Evolutionary conservation across 2,329 filamentous ascomycete species (phyloP), one percentile per base, ranked within the genome.

Genomic region (Xylariaceae sp.): DNA sequence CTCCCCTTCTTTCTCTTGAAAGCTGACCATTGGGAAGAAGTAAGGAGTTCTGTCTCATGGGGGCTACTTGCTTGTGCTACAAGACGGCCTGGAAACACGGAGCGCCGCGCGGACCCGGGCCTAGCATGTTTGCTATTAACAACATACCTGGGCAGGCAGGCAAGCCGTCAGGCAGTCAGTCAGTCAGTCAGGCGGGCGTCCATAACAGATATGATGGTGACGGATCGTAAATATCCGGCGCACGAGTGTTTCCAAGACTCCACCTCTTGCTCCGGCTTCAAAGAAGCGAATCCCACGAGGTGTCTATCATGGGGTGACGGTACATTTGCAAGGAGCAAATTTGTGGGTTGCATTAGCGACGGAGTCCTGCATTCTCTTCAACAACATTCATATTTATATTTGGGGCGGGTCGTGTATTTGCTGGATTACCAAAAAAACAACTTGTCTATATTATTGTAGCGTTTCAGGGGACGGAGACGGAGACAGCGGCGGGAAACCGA

Each of bases 101-200:
- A 61, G 66, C 2, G 69, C 66, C 9, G 68, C 66, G 6, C 68
- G 69, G 17, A 11, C 65, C 68, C 18, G 64, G 67, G 8, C 64
- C 60, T 4, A 37, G 54, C 53, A 65, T 65, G 18, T 61, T 59
- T 7, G 53, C 23, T 30, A 4, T 30, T 30, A 30, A 30, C 23
- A 2, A 18, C 17, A 18, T 30, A 30, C 23, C 4, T 30, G 23
- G 23, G 23, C 23, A 30, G 23, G 4, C 23, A 30, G 23, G 23
- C 23, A 30, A 6, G 23, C 23, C 4, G 23, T 30, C 23, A 30
- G 23, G 4, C 23, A 30, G 23, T 30, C 23, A 4, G 23, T 4
- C 23, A 5, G 23, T 4, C 23, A 5, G 23, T 11, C 23, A 65
- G 57, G 58, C 55, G 57, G 37, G 51, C 37, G 11, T 13, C 11